Percentiles rank a stretch among this genome's conserved stretches.
Evolutionary conservation across 2,329 filamentous ascomycete genomes (phyloP).

Genomic region (Sphaceloma murrayae): DNA sequence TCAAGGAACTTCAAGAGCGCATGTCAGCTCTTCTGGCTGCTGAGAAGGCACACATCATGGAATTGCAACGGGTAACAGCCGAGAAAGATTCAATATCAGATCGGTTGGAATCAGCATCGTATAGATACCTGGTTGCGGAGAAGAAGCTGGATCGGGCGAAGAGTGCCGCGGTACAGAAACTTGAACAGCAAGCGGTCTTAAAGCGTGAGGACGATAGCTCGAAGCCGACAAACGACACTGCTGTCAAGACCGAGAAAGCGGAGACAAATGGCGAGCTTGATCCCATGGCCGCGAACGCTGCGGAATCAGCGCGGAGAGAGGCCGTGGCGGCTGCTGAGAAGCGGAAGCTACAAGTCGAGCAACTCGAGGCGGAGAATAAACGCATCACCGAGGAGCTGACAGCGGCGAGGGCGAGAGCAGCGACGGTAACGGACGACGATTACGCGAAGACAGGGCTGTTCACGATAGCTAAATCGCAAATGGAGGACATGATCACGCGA

Average conservation of each 20-base stretch:
- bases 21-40: slow-evolving; percentile 65
- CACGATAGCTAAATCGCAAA: slow-evolving; percentile 79
- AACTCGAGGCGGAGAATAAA: slow-evolving; percentile 66
- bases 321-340: slow-evolving; percentile 66
- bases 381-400: slow-evolving; percentile 71
- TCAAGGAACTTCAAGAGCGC: slow-evolving; percentile 62
- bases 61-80: slow-evolving; percentile 61
- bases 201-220: slow-evolving; percentile 44
- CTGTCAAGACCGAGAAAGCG: slow-evolving; percentile 42
- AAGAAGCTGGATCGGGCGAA: slow-evolving; percentile 85
- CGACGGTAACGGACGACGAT: slow-evolving; percentile 78
- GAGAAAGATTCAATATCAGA: slow-evolving; percentile 82
- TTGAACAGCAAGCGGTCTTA: slow-evolving; percentile 80
- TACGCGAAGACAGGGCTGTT: slow-evolving; percentile 88
- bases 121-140: slow-evolving; percentile 90
- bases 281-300: slow-evolving; percentile 50
- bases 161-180: slow-evolving; percentile 79
- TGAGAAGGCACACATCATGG: slow-evolving; percentile 71
- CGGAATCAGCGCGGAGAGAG: slow-evolving; percentile 69
- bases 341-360: slow-evolving; percentile 80
- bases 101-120: slow-evolving; percentile 75
- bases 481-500: slow-evolving; percentile 84
- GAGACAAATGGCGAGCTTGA: slow-evolving; percentile 45
- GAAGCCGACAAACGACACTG: slow-evolving; percentile 25
- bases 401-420: slow-evolving; percentile 55